Base-by-base conservation (phyloP, 208 protist genomes). In the Naegleria gruberi region DNA sequence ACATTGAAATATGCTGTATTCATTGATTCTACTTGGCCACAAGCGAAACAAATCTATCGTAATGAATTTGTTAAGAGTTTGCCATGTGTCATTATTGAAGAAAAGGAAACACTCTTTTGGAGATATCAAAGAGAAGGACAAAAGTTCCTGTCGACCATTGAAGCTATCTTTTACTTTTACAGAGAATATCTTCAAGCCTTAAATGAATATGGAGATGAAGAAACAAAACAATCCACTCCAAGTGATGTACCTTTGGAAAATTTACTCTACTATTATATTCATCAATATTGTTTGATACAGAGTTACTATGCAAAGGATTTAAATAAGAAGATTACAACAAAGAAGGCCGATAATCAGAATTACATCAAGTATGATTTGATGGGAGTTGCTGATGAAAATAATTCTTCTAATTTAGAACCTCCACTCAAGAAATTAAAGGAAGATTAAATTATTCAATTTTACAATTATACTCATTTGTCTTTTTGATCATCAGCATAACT, bases 111-210 rank as follows among this genome's bases (percentile, higher is more conserved):
- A 7, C 93, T 97, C 26, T 98, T 98, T 90, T 98, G 97, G 97
- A 93, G 97, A 12, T 98, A 96, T 88, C 96, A 98, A 93, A 96
- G 97, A 90, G 95, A 97, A 88, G 81, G 86, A 7, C 94, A 95
- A 17, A 94, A 94, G 23, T 97, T 96, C 91, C 93, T 98, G 12
- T 95, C 96, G 6, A 98, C 97, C 6, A 97, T 98, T 37, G 97
- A 98, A 93, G 97, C 97, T 12, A 98, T 98, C 90, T 98, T 97
- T 93, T 97, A 97, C 92, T 97, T 97, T 90, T 92, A 97, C 57
- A 93, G 94, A 26, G 95, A 98, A 90, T 98, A 96, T 90, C 93
- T 97, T 57, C 92, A 85, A 15, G 77, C 37, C 0, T 37, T 77
- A 26, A 77, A 77, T 77, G 65, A 77, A 37, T 82, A 44, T 26